These are phyloP conservation scores for Aspergillus fumigatiaffinis DNA, from an alignment of 2,329 filamentous ascomycete species.

Conservation along the genomic window DNA sequence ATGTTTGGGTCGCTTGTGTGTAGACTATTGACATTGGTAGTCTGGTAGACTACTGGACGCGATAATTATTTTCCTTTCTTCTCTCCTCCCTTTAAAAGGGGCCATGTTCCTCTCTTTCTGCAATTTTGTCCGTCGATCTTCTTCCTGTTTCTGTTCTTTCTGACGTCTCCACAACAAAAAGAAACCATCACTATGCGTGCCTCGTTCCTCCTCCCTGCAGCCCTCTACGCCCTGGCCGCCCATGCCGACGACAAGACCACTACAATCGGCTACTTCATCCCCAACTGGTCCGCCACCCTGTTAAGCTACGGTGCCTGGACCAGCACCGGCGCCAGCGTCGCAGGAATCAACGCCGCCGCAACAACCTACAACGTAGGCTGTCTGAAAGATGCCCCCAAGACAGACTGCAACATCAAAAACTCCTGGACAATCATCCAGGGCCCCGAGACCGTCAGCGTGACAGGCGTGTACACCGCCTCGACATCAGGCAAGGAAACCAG, in stretches of 20 bases:
- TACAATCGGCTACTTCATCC: conserved; percentile 9
- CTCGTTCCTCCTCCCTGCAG: background rate
- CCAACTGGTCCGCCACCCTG: conserved; percentile 4
- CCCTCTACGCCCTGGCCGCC: background rate
- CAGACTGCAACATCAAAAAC: conserved; percentile 15
- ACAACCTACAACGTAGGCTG: conserved; percentile 23
- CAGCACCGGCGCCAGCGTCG: conserved; percentile 22
- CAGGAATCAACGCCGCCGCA: conserved; percentile 14
- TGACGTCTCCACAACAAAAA: background rate
- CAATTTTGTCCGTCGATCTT: background rate
- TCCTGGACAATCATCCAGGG: conserved; percentile 25
- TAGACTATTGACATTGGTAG: background rate
- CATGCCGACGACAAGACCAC: conserved; percentile 5
- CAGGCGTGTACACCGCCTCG: conserved; percentile 17
- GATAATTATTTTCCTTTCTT: background rate
- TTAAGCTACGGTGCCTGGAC: conserved; percentile 5
- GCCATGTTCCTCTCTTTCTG: background rate
- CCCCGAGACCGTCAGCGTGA: conserved; percentile 16
- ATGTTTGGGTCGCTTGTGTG: background rate
- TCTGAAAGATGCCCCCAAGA: conserved; percentile 18
- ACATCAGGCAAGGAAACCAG: background rate
- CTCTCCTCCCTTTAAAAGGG: background rate
- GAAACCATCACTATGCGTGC: background rate
- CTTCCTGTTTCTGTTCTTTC: background rate
- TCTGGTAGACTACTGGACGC: background rate